Conservation (phyloP, 192 early-diverging fungal genomes). For the Spizellomyces sp. region DNA sequence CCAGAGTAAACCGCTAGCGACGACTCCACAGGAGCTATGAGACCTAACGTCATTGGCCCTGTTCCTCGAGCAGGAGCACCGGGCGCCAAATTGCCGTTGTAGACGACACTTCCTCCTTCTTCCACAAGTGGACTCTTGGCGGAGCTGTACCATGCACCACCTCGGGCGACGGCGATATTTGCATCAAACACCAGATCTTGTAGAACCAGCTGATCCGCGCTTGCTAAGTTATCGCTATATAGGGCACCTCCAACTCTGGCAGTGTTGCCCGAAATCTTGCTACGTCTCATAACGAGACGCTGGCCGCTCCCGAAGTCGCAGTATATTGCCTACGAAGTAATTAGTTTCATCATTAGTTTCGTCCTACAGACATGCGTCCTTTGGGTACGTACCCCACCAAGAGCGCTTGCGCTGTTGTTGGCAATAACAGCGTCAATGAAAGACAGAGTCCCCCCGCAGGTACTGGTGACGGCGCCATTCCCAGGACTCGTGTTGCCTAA, state of each 20-base stretch:
- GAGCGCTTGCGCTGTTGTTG: neutral
- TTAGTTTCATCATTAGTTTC: neutral
- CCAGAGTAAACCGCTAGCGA: slow-evolving; percentile 12
- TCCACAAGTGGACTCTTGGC: neutral
- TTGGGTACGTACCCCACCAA: neutral
- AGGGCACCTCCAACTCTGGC: slow-evolving; percentile 15
- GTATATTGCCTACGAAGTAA: neutral
- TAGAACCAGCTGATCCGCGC: neutral
- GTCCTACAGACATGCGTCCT: neutral
- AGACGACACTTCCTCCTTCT: slow-evolving; percentile 7
- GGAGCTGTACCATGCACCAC: neutral
- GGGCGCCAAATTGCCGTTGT: slow-evolving; percentile 13
- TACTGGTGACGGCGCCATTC: slow-evolving; percentile 18
- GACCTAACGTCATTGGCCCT: slow-evolving; percentile 2
- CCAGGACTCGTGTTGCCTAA: slow-evolving; percentile 13
- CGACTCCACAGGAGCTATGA: neutral
- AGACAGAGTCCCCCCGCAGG: slow-evolving; percentile 6
- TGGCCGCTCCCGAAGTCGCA: neutral
- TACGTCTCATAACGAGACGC: neutral
- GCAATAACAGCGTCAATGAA: slow-evolving; percentile 9
- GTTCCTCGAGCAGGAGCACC: slow-evolving; percentile 2
- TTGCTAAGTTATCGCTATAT: slow-evolving; percentile 6
- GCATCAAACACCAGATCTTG: neutral
- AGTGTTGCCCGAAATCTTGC: neutral
- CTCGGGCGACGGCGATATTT: neutral